Conservation (phyloP, 1,284 basidiomycete genomes). For the Sporisorium iseilematis-ciliati region DNA sequence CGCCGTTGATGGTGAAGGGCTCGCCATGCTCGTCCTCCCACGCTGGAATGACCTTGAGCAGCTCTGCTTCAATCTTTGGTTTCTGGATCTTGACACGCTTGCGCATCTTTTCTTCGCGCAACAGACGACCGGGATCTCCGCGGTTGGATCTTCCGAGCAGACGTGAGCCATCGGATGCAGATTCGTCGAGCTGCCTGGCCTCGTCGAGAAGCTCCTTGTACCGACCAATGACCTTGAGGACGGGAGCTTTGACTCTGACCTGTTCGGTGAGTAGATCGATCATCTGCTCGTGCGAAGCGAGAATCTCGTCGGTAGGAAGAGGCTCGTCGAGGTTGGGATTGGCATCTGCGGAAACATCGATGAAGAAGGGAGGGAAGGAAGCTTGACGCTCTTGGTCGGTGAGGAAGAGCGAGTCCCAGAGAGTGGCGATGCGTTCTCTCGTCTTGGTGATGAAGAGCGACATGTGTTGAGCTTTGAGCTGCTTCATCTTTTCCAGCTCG, state of each 20-base stretch:
- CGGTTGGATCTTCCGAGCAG: constrained; percentile 75
- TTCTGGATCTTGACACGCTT: constrained; percentile 95
- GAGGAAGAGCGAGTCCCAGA: constrained; percentile 90
- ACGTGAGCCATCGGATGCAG: constrained; percentile 75
- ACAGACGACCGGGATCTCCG: constrained; percentile 72
- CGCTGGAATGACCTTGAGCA: constrained; percentile 80
- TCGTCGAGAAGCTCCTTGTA: constrained; percentile 93
- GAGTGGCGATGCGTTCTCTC: constrained; percentile 80
- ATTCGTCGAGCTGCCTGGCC: constrained; percentile 81
- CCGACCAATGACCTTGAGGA: constrained; percentile 83
- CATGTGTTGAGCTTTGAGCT: constrained; percentile 88
- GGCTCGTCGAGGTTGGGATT: constrained; percentile 45
- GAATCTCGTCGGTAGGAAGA: constrained; percentile 71
- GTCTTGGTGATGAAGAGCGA: constrained; percentile 85
- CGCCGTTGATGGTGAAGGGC: constrained; percentile 86
- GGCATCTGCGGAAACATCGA: constrained; percentile 47
- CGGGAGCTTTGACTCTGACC: constrained; percentile 79
- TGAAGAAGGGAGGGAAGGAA: constrained; percentile 51
- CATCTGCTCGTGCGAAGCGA: constrained; percentile 88
- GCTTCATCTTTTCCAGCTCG: constrained; percentile 89
- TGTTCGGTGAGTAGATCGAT: constrained; percentile 84
- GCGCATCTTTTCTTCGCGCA: constrained; percentile 96
- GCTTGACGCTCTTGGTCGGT: constrained; percentile 83
- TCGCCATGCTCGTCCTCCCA: constrained; percentile 87
- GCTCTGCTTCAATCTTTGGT: constrained; percentile 87